A percentile compares a stretch with the other conserved stretches of the same genome.
Conservation (phyloP, 176 grass and related monocot species). For the Raddia distichophylla region DNA sequence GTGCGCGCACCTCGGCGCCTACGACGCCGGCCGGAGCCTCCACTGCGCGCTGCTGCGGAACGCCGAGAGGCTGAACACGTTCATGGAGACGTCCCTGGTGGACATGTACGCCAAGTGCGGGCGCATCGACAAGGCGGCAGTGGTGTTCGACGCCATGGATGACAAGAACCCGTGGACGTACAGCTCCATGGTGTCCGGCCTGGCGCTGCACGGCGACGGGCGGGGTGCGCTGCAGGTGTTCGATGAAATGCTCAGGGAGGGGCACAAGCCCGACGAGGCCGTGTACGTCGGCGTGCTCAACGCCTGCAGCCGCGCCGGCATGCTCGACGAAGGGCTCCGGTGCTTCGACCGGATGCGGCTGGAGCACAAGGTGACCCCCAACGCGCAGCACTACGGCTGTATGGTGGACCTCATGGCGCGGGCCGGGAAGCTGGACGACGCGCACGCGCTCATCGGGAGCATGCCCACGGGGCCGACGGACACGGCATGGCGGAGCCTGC, state of each 20-base stretch:
- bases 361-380: conserved; percentile 62
- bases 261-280: conserved; percentile 55
- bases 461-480: conserved; percentile 63
- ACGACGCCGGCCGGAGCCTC: conserved; percentile 58
- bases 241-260: conserved; percentile 58
- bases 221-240: conserved; percentile 60
- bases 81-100: conserved; percentile 69
- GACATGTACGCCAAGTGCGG: conserved; percentile 85
- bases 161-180: conserved; percentile 66
- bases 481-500: conserved; percentile 66
- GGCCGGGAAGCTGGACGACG: conserved; percentile 61
- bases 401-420: conserved; percentile 79
- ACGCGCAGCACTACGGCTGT: conserved; percentile 78
- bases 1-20: conserved; percentile 59
- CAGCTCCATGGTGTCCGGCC: conserved; percentile 62
- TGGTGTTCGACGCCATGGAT: conserved; percentile 52
- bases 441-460: conserved; percentile 53
- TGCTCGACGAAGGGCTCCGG: conserved; percentile 70
- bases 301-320: conserved; percentile 66
- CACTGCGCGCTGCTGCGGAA: conserved; percentile 68
- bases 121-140: conserved; percentile 48
- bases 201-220: conserved; percentile 68
- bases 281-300: conserved; percentile 76
- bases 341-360: conserved; percentile 83
- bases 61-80: conserved; percentile 49